Evolutionary conservation across 2,329 filamentous ascomycete species (phyloP), one percentile per base, ranked within the genome.

Genomic region (Emmonsiellopsis sp.): DNA sequence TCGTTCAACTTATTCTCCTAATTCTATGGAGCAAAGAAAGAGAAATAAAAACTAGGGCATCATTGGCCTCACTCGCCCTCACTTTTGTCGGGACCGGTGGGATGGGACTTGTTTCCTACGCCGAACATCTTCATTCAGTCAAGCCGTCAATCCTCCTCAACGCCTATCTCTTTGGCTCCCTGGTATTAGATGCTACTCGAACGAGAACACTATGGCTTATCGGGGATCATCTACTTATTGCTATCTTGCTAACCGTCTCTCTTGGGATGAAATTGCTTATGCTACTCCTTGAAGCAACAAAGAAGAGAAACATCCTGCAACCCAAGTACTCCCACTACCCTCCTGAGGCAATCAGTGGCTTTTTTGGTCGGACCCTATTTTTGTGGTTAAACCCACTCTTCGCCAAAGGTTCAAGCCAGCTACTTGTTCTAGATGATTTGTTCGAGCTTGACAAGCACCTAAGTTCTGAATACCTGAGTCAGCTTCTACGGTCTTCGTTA

Each of bases 351-450:
- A 80, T 74, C 2, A 76, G 73, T 46, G 72, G 77, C 2, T 65
- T 78, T n/a, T 75, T 75, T 57, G 79, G 69, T 55, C 67, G 69
- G 43, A 65, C 64, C 0, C 63, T 78, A 10, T 81, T 81, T 59
- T 75, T 71, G 68, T 82, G 79, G 79, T 62, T 81, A 49, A 79
- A 76, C 54, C 69, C 71, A 2, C 61, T 83, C 6, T 74, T 83
- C 42, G 68, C 68, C 31, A 63, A 66, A 13, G 78, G 79, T 0
- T 80, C 73, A 63, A 70, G 63, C 4, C 74, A 69, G 6, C 56
- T 68, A 3, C 57, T 80, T 5, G 58, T 62, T 0, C 64, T 78
- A 0, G 70, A 74, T 6, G 75, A 77, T 53, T 65, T 78, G 2
- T 74, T 63, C 56, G 56, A 63, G 0, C 61, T 78, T 36, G 76